A percentile compares a stretch with the other conserved stretches of the same genome.
Evolutionary conservation across 345 rosid genomes (phyloP).

Genomic region (Theobroma cacao): DNA sequence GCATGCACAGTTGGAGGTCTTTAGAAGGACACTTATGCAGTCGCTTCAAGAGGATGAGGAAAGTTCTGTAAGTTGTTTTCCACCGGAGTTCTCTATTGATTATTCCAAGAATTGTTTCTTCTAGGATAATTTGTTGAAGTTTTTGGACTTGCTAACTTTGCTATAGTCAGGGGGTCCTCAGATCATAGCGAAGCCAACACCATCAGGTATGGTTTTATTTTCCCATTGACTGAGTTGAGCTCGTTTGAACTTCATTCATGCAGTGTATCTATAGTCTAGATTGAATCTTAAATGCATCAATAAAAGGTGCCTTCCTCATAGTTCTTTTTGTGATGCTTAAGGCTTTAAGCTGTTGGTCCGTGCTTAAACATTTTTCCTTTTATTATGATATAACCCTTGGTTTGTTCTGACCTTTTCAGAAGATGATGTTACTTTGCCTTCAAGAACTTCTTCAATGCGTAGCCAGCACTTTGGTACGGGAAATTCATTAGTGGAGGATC

Average conservation of each 20-base stretch:
- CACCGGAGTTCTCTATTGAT: background rate
- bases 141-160: conserved; percentile 14
- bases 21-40: conserved; percentile 86
- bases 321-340: conserved; percentile 1
- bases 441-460: conserved; percentile 49
- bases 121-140: background rate
- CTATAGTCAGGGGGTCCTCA: conserved; percentile 51
- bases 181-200: conserved; percentile 79
- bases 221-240: background rate
- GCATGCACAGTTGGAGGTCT: conserved; percentile 71
- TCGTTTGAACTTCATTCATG: conserved; percentile 2
- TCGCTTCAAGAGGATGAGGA: conserved; percentile 91
- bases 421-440: conserved; percentile 49
- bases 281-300: background rate
- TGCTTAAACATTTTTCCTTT: background rate
- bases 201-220: conserved; percentile 36
- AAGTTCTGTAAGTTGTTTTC: conserved; percentile 44
- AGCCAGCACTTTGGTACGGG: conserved; percentile 54
- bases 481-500: conserved; percentile 46
- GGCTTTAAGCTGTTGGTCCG: background rate
- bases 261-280: background rate
- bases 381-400: background rate
- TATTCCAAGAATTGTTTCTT: background rate
- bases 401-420: conserved; percentile 35
- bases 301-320: background rate